Percentiles rank a stretch among this genome's conserved stretches.
Evolutionary conservation across 1,284 basidiomycete species (phyloP).

Genomic region (Ceratobasidium sp.): DNA sequence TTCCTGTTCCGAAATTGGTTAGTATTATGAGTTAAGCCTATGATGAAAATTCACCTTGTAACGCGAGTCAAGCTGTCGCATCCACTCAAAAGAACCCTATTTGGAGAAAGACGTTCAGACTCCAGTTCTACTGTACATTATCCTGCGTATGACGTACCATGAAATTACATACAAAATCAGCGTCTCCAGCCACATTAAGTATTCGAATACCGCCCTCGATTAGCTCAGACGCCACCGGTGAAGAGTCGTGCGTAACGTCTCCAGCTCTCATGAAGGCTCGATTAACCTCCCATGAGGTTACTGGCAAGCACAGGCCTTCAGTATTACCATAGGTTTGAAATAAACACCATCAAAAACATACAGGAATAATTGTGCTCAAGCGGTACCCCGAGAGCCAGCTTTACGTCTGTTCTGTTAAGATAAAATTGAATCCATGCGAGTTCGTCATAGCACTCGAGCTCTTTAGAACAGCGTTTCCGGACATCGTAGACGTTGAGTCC

Average conservation of each 20-base stretch:
- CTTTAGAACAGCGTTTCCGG: background rate
- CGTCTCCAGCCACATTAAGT: conserved; percentile 19
- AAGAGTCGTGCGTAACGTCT: conserved; percentile 9
- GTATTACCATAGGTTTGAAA: background rate
- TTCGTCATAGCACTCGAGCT: background rate
- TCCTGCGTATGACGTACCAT: background rate
- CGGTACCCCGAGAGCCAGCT: conserved; percentile 12
- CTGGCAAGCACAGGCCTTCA: background rate
- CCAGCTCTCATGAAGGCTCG: conserved; percentile 15
- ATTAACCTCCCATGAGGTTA: background rate
- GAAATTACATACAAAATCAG: conserved; percentile 33
- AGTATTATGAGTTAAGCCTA: background rate
- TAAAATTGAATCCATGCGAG: background rate
- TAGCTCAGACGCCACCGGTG: background rate
- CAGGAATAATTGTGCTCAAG: background rate
- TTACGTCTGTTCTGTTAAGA: background rate
- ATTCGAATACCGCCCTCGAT: background rate
- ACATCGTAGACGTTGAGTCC: conserved; percentile 12
- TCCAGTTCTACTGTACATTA: background rate
- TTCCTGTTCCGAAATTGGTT: background rate
- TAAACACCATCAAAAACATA: background rate
- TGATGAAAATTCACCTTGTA: background rate
- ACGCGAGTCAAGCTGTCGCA: background rate
- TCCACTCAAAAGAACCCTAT: conserved; percentile 28
- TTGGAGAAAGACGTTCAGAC: background rate